Evolutionary conservation across 2,329 filamentous ascomycete species (phyloP), one percentile per base, ranked within the genome.

Genomic region (Penicillium sp.): DNA sequence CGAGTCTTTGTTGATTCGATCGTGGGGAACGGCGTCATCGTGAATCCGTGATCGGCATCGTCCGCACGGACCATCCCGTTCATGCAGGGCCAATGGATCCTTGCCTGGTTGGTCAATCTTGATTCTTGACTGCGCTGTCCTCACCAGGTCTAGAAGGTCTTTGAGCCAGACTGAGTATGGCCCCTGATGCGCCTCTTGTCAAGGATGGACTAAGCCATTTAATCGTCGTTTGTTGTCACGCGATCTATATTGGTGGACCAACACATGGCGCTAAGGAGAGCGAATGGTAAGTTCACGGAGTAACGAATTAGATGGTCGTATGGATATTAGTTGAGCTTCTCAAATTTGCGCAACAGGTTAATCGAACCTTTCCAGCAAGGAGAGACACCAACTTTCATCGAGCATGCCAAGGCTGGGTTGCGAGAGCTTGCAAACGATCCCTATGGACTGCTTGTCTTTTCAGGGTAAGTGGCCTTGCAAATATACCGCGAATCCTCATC

Each of bases 221-320:
- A 11, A 85, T 96, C 54, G 78, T 96, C 50, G 89, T 96, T 53
- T 95, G 91, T 79, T 93, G 92, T 73, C 92, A 96, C 76, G 90
- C 87, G 31, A 91, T 94, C 59, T 96, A 90, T 82, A 76, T 81
- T 14, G 87, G 87, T 28, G 86, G 87, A 0, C 78, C 81, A 2
- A 75, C 76, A 1, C 74, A 75, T 1, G 87, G 87, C 37, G 63
- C 71, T 20, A 77, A 83, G 60, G 86, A 89, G 70, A 63, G 77
- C 5, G 86, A 90, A 71, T 91, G 88, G 88, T 78, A 59, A 58
- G 66, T 58, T 15, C 11, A 11, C 10, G 45, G 11, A 25, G 25
- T 25, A 25, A 3, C 31, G 6, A 5, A 7, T 20, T 20, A 20
- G 25, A 20, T 42, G 39, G 39, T 11, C 10, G 39, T 22, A 10